Base-by-base conservation (phyloP, 2,329 filamentous ascomycete species). In the Penicillium sp. region DNA sequence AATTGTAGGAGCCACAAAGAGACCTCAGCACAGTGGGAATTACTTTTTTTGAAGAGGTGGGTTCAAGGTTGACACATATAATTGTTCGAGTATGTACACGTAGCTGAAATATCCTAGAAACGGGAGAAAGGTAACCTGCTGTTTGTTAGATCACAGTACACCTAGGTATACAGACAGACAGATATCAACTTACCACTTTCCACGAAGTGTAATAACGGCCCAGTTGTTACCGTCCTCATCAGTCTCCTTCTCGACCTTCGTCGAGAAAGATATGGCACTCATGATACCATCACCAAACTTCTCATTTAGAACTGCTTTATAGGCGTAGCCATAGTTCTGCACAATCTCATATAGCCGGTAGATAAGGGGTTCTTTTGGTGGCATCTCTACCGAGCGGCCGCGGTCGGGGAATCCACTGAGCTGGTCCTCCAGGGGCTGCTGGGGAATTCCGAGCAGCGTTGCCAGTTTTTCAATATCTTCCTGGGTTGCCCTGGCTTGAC, bases 241-340 rank as follows among this genome's bases (percentile, higher is more conserved):
- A 1, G 87, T 86, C 83, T 97, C 93, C 83, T 95, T 96, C 73
- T 97, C 91, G 2, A 97, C 89, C 69, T 91, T 91, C 0, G 91
- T 96, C 49, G 86, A 89, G 74, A 96, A 97, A 14, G 86, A 86
- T 69, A 97, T 96, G 1, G 92, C 93, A 70, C 91, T 96, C 93
- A 97, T 97, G 69, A 97, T 97, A 1, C 93, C 93, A 70, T 92
- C 89, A 0, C 89, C 89, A 70, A 91, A 92, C 81, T 97, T 97
- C 83, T 97, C 93, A 65, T 97, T 97, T 74, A 97, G 72, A 4
- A 97, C 84, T 0, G 92, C 92, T 82, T 97, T 97, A 77, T 95
- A 97, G 1, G 92, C 90, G 73, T 96, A 95, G 1, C 93, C 93
- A 69, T 97, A 97, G 74, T 96, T 97, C 78, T 97, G 92, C 58